These are phyloP conservation scores for Phytophthora capsici DNA, from an alignment of 352 stramenopile species.

Conservation along the genomic window DNA sequence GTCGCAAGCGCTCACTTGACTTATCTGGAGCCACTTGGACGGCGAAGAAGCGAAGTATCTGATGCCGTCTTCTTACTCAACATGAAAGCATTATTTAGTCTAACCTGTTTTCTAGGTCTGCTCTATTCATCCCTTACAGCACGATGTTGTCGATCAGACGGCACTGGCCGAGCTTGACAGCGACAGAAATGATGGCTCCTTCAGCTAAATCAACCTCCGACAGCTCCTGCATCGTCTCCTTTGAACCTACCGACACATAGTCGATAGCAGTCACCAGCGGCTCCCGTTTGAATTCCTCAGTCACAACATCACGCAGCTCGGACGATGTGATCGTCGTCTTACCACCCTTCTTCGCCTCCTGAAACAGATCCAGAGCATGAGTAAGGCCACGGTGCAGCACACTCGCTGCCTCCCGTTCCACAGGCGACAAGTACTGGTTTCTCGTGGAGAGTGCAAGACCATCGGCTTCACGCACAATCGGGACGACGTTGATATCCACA, in stretches of 20 bases:
- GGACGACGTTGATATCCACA: constrained; percentile 91
- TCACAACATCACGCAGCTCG: constrained; percentile 50
- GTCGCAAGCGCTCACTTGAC: constrained; percentile 35
- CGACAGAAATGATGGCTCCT: constrained; percentile 94
- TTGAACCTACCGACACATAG: constrained; percentile 96
- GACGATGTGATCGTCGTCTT: constrained; percentile 41
- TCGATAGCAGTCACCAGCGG: constrained; percentile 94
- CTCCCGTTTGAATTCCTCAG: constrained; percentile 77
- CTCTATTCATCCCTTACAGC: constrained; percentile 41
- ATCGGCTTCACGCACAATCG: constrained; percentile 94
- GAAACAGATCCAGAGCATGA: constrained; percentile 58
- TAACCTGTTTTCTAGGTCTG: constrained; percentile 9
- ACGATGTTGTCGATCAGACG: constrained; percentile 98
- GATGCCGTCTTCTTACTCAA: constrained; percentile 14
- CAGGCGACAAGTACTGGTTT: constrained; percentile 96
- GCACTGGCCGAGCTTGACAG: constrained; percentile 94
- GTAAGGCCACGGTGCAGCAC: constrained; percentile 89
- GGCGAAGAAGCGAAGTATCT: constrained; percentile 34
- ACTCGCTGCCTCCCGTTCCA: constrained; percentile 88
- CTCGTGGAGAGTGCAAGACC: constrained; percentile 97
- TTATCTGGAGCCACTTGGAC: constrained; percentile 3
- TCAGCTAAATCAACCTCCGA: constrained; percentile 63
- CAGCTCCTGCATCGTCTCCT: constrained; percentile 95
- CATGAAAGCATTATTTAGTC: constrained; percentile 35
- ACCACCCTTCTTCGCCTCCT: constrained; percentile 24